Evolutionary conservation across 1,284 basidiomycete genomes (phyloP), one percentile per base, ranked within the genome.

Genomic region (Polyporus tsugae): DNA sequence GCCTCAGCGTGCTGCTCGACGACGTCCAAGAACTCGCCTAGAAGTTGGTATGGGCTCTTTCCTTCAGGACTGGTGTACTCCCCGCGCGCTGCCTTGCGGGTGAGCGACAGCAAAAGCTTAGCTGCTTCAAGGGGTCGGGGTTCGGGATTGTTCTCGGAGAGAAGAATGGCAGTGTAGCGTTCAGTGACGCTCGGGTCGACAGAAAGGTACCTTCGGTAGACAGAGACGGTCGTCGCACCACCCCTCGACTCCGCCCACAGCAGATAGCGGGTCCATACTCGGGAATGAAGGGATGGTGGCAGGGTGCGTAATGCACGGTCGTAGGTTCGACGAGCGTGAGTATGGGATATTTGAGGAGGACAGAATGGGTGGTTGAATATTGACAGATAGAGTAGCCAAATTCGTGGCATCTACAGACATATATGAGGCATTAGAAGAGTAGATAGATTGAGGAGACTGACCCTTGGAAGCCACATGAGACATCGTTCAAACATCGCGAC

Each of bases 201-300:
- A 63, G 88, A 82, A 52, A 99, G 90, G 79, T 97, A 99, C 52
- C 98, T 89, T 67, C 97, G 88, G 84, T 97, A 99, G 19, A 98
- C 89, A 33, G 91, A 84, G 62, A 96, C 94, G 53, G 93, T 94
- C 0, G 95, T 95, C 61, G 90, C 82, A n/a, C 96, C 95, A 66
- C 95, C 95, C 76, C 87, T 89, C 36, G 85, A 79, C 83, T 98
- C 95, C 2, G 97, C 94, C 96, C 96, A 99, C 9, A 94, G 85
- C n/a, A 99, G 88, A 80, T 98, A 99, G 62, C 94, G 86, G 25
- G 93, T 89, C 98, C 98, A 99, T 72, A 99, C 89, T 49, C 96
- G 92, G 17, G 90, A 89, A 78, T 99, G 98, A n/a, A 99, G 85
- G 59, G 95, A 96, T 4, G 96, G 96, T 6, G 96, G 95, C 6